Percentiles rank a stretch among this genome's conserved stretches.
Evolutionary conservation across 192 early-diverging fungal genomes (phyloP).

Genomic region (Spinellus fusiger): DNA sequence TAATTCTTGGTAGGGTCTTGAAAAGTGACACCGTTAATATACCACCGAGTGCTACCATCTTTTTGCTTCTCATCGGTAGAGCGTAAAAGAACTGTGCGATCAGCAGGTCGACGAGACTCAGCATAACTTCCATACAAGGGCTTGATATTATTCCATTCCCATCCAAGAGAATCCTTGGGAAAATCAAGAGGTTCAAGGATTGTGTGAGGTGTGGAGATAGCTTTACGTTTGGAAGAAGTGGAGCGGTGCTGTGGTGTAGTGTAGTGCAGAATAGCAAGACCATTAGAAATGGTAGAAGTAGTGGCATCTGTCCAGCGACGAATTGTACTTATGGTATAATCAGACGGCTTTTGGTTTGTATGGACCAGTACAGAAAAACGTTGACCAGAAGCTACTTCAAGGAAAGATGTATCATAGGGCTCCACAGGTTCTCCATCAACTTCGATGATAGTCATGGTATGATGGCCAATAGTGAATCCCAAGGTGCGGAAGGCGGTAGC

Average conservation of each 20-base stretch:
- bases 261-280: not conserved
- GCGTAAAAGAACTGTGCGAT: not conserved
- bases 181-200: not conserved
- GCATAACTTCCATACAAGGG: not conserved
- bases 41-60: not conserved
- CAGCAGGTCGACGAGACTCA: not conserved
- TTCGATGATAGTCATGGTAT: slow-evolving; percentile 42
- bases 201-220: not conserved
- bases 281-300: not conserved
- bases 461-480: slow-evolving; percentile 33
- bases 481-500: slow-evolving; percentile 31
- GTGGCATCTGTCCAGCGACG: not conserved
- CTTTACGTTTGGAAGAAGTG: not conserved
- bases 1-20: not conserved
- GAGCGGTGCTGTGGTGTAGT: not conserved
- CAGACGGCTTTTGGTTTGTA: slow-evolving; percentile 12
- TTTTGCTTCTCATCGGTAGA: not conserved
- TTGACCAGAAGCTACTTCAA: slow-evolving; percentile 35
- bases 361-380: slow-evolving; percentile 39
- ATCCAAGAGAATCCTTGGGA: not conserved
- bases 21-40: not conserved
- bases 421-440: slow-evolving; percentile 39
- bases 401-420: slow-evolving; percentile 30
- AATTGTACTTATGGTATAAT: not conserved
- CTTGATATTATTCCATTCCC: not conserved